A percentile compares a stretch with the other conserved stretches of the same genome.
Conservation (phyloP, 2,329 filamentous ascomycete genomes). For the Xylariaceae sp. region DNA sequence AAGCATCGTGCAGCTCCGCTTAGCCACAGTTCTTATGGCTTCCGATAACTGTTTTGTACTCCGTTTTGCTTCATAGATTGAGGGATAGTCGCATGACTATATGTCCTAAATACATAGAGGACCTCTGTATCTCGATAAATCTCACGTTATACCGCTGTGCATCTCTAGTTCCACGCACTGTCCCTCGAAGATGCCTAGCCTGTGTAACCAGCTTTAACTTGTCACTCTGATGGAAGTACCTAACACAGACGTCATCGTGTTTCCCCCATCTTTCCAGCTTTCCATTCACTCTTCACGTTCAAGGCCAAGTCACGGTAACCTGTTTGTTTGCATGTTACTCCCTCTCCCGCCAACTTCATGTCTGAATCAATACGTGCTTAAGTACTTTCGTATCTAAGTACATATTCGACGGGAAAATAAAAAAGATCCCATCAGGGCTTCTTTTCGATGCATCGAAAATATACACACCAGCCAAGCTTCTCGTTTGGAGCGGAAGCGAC, state of each 20-base stretch:
- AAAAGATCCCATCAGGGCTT: constrained; percentile 10
- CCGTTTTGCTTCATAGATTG: not conserved
- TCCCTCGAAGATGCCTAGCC: not conserved
- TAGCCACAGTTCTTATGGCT: not conserved
- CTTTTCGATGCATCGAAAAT: constrained; percentile 20
- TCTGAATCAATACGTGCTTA: not conserved
- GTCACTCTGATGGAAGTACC: not conserved
- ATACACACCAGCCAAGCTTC: constrained; percentile 10
- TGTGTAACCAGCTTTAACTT: not conserved
- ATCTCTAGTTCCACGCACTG: not conserved
- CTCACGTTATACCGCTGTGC: not conserved
- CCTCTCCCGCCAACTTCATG: not conserved
- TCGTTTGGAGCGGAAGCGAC: constrained; percentile 15
- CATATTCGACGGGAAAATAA: not conserved
- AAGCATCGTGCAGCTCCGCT: constrained; percentile 17
- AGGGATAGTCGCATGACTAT: not conserved
- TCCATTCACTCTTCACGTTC: not conserved
- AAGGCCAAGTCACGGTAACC: not conserved
- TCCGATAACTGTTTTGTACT: too few species aligned
- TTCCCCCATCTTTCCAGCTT: not conserved
- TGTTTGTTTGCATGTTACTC: not conserved
- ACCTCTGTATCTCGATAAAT: not conserved
- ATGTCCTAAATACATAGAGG: not conserved
- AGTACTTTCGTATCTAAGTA: not conserved
- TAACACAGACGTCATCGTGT: not conserved